Conservation (phyloP, 2,329 filamentous ascomycete species). For the Botrytis paeoniae region DNA sequence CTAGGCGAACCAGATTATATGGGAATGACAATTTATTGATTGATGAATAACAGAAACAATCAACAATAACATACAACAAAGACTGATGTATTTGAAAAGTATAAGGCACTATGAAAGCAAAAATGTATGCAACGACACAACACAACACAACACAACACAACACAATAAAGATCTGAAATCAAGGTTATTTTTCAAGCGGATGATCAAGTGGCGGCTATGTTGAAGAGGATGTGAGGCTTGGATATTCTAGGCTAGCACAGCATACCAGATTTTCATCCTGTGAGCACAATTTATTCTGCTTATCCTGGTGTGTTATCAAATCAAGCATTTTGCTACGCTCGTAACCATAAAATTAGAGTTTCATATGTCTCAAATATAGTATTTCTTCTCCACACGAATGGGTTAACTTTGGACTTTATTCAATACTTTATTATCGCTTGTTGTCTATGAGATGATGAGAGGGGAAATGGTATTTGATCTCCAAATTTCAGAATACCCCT, state of each 20-base stretch:
- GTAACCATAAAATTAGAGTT: slow-evolving; percentile 3
- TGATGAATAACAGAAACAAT: background rate
- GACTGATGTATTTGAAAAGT: background rate
- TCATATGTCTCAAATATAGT: background rate
- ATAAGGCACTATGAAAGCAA: background rate
- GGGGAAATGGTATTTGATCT: background rate
- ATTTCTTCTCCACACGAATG: background rate
- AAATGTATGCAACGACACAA: background rate
- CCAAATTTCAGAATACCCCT: background rate
- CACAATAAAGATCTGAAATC: background rate
- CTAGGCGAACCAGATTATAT: background rate
- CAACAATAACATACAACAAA: background rate
- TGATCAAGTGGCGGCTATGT: slow-evolving; percentile 7
- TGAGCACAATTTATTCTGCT: background rate
- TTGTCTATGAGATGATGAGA: background rate
- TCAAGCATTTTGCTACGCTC: background rate
- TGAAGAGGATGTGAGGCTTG: background rate
- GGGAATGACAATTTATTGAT: background rate
- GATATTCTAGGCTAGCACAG: background rate
- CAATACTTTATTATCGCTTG: background rate
- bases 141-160: background rate
- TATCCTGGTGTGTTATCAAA: background rate
- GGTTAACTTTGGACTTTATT: background rate
- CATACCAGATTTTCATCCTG: background rate
- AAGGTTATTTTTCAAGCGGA: background rate